A percentile compares a stretch with the other conserved stretches of the same genome.
Conservation (phyloP, 1,139 yeast species). For the Candida albicans region DNA sequence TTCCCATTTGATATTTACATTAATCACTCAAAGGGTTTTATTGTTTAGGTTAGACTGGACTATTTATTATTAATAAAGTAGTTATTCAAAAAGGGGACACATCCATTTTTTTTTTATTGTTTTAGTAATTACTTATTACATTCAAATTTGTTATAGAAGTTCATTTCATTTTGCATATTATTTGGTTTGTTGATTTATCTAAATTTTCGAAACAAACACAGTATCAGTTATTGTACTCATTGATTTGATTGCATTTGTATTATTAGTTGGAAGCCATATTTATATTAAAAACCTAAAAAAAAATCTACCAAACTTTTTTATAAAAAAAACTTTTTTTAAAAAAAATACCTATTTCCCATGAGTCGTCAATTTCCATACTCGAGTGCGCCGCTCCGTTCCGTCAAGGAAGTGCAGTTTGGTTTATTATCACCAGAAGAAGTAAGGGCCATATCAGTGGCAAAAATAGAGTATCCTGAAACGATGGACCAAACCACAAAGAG, state of each 20-base stretch:
- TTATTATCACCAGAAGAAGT: slow-evolving; percentile 97
- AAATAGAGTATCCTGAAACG: slow-evolving; percentile 96
- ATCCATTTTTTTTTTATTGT: not conserved
- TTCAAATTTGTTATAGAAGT: not conserved
- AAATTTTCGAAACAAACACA: not conserved
- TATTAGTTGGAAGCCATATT: not conserved
- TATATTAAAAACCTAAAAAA: slow-evolving; percentile 8
- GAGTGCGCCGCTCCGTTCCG: slow-evolving; percentile 95
- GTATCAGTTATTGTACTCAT: slow-evolving; percentile 3
- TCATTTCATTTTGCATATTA: slow-evolving; percentile 1
- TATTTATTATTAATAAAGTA: not conserved
- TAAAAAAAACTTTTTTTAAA: slow-evolving; percentile 2
- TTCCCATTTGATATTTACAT: not conserved
- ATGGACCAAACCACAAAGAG: slow-evolving; percentile 96
- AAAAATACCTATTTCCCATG: slow-evolving; percentile 21
- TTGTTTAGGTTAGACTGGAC: not conserved
- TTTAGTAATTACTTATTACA: not conserved
- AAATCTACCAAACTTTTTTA: slow-evolving; percentile 2
- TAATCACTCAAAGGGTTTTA: not conserved
- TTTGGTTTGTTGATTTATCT: too few relatives aligned
- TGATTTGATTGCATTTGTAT: slow-evolving; percentile 5
- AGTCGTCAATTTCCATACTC: slow-evolving; percentile 83
- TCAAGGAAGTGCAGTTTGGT: slow-evolving; percentile 98
- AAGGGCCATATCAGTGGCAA: slow-evolving; percentile 95
- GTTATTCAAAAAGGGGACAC: not conserved